Conservation (phyloP, 2,329 filamentous ascomycete genomes). For the Pseudocercospora ulei region DNA sequence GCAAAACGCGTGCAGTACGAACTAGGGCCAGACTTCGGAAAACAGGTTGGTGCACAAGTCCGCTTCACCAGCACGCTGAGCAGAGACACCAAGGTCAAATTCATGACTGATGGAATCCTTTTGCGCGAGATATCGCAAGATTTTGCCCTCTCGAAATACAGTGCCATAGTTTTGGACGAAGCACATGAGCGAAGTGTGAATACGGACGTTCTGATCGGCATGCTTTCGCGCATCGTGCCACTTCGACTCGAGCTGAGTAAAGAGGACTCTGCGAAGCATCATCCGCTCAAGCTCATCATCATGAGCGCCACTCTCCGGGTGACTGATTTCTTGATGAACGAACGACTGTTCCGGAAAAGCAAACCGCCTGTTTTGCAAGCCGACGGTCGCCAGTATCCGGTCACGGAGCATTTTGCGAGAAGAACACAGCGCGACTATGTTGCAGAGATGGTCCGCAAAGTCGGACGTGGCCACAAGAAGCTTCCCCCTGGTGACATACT, state of each 20-base stretch:
- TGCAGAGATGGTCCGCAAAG: constrained; percentile 79
- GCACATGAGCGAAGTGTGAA: constrained; percentile 96
- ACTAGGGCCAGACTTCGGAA: constrained; percentile 59
- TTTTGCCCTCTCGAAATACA: constrained; percentile 80
- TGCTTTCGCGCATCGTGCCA: constrained; percentile 86
- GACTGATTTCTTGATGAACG: constrained; percentile 79
- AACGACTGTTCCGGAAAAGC: constrained; percentile 57
- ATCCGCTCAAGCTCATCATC: constrained; percentile 83
- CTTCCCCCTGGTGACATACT: constrained; percentile 83
- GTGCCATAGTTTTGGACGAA: constrained; percentile 88
- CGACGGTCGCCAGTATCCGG: constrained; percentile 83
- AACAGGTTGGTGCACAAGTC: constrained; percentile 78
- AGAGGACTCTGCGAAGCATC: constrained; percentile 57
- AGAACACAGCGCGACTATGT: constrained; percentile 79
- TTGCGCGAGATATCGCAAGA: constrained; percentile 85
- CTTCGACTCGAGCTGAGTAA: constrained; percentile 63
- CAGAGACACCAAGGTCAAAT: constrained; percentile 80
- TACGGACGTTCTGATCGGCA: constrained; percentile 94
- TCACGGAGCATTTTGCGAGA: constrained; percentile 79
- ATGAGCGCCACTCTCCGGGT: constrained; percentile 95
- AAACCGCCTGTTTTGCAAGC: constrained; percentile 74
- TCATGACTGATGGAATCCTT: constrained; percentile 97
- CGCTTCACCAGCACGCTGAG: constrained; percentile 81
- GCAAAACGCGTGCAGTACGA: constrained; percentile 83
- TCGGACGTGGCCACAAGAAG: constrained; percentile 77